phyloP scores from a whole-genome alignment of 2,329 filamentous ascomycete species.

The Lachnellula subtilissima region DNA sequence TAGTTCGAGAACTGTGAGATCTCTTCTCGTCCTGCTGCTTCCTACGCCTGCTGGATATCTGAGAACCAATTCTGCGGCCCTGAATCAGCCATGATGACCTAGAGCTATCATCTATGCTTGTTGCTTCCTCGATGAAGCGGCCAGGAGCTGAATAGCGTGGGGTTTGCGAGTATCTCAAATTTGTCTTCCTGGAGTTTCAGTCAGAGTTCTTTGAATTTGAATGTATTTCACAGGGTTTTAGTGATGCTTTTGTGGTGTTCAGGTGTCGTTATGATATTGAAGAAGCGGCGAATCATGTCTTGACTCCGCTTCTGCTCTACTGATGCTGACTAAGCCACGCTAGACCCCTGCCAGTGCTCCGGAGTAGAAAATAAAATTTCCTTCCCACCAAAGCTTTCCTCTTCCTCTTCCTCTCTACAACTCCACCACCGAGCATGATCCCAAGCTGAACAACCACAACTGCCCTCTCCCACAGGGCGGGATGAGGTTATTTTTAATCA shows the following conservation, averaged over 20 bases:
- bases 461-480: conserved; percentile 22
- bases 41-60: too few relatives aligned
- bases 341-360: not conserved
- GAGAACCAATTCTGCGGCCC: too few relatives aligned
- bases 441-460: conserved; percentile 16
- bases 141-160: too few relatives aligned
- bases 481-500: conserved; percentile 70
- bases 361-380: not conserved
- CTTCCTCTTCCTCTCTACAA: conserved; percentile 3
- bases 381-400: not conserved
- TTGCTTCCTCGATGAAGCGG: too few relatives aligned
- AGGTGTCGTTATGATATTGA: not conserved
- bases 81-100: too few relatives aligned
- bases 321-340: not conserved
- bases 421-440: conserved; percentile 15
- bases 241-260: not conserved
- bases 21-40: too few relatives aligned
- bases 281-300: not conserved
- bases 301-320: not conserved
- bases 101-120: too few relatives aligned
- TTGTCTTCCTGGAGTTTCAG: too few relatives aligned
- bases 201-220: too few relatives aligned
- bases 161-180: too few relatives aligned
- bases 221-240: not conserved
- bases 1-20: too few relatives aligned